Base-by-base conservation (phyloP, 2,329 filamentous ascomycete species). In the Coniella vitis region DNA sequence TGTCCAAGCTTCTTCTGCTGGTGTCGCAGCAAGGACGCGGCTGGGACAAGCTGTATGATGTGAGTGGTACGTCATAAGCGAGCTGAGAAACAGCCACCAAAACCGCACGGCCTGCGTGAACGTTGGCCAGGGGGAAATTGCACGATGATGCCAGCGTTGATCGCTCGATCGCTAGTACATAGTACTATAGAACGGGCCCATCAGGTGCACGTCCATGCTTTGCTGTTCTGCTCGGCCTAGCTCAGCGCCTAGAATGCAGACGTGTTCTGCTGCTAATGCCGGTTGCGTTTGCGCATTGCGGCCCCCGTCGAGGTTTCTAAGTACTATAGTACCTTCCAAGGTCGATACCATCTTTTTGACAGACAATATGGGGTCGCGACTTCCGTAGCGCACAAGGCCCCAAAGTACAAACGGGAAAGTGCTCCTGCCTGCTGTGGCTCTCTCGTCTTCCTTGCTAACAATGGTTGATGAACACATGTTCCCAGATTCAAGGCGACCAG, bases 11-110 rank as follows among this genome's bases (percentile, higher is more conserved):
- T 35, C 20, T 46, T 10, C 32, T 25, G 14, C 16, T 31, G 32
- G 41, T 36, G 16, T 13, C 17, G 32, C 32, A 21, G 42, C 19
- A 22, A 10, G 32, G 20, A 38, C 22, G 21, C 25, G 36, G 47
- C 31, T 22, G n/a, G 32, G 41, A 17, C 17, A 20, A 34, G 25
- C 41, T 29, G 46, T 29, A 31, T 38, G 32, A 35, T 45, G 49
- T 52, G 49, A 52, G 41, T 40, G 49, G 29, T 52, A 52, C 49
- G 49, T 52, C 49, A 52, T 52, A 49, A 42, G 39, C 29, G 13
- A 14, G 20, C 21, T 19, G 40, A 17, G n/a, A 19, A 39, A 35
- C 40, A 38, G 46, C 46, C 48, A 17, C 40, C 45, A 52, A 45
- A 45, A 49, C 31, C 45, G 37, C 29, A 38, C 29, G 21, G 29